These are phyloP conservation scores for Cynanchum wilfordii DNA, from an alignment of 257 asterid genomes.

Conservation along the genomic window DNA sequence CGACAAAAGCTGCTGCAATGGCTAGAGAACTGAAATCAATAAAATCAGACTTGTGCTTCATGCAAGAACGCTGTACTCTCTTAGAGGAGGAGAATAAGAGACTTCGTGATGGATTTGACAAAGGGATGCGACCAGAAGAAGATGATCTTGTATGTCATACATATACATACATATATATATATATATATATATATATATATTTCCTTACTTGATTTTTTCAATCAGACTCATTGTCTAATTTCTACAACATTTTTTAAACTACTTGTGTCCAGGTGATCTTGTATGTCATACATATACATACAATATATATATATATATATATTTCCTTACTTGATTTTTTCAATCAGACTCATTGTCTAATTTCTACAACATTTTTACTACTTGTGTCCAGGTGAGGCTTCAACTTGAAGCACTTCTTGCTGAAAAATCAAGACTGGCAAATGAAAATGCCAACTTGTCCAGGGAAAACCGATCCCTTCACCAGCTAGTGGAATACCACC, in stretches of 20 bases:
- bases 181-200: too few species aligned
- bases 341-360: not conserved
- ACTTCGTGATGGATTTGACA: slow-evolving; percentile 56
- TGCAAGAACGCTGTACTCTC: slow-evolving; percentile 72
- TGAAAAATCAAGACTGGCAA: slow-evolving; percentile 82
- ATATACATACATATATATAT: too few species aligned
- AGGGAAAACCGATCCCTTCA: slow-evolving; percentile 83
- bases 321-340: not conserved
- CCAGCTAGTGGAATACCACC: slow-evolving; percentile 91
- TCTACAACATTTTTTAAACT: not conserved
- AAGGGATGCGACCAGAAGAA: slow-evolving; percentile 62
- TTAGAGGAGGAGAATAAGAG: slow-evolving; percentile 82
- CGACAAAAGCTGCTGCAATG: slow-evolving; percentile 67
- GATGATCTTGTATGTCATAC: slow-evolving; percentile 65
- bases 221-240: not conserved
- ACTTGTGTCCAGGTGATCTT: slow-evolving; percentile 51
- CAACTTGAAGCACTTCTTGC: slow-evolving; percentile 89
- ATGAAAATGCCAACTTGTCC: slow-evolving; percentile 71
- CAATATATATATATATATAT: too few species aligned
- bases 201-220: slow-evolving; percentile 2
- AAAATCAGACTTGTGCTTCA: slow-evolving; percentile 59
- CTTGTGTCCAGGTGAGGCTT: slow-evolving; percentile 64
- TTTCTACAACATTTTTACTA: not conserved
- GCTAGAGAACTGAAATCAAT: slow-evolving; percentile 77
- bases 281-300: slow-evolving; percentile 22